Percentiles rank a stretch among this genome's conserved stretches.
phyloP scores from a whole-genome alignment of 495 filamentous ascomycete genomes.

The Podospora pseudoanserina region DNA sequence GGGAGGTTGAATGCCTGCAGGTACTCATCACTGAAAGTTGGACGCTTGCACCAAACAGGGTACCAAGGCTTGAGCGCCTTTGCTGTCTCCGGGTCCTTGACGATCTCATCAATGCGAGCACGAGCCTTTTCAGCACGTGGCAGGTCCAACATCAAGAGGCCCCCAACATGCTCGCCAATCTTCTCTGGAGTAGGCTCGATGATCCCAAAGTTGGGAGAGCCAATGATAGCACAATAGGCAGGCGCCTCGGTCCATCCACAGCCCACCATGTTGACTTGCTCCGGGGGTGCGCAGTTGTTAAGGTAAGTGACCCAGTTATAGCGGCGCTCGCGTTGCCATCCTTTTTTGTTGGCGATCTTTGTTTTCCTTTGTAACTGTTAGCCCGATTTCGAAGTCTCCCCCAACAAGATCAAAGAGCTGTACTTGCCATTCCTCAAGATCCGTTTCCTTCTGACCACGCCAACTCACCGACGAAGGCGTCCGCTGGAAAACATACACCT shows the following conservation, averaged over 20 bases:
- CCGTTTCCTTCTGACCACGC: conserved; percentile 48
- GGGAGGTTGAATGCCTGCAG: conserved; percentile 43
- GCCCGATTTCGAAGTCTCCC: too few species aligned
- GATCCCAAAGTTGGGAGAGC: conserved; percentile 18
- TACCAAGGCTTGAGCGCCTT: conserved; percentile 46
- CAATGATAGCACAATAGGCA: conserved; percentile 32
- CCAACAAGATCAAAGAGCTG: background rate
- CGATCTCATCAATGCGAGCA: conserved; percentile 41
- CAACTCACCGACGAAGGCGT: conserved; percentile 50
- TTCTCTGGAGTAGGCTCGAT: conserved; percentile 36
- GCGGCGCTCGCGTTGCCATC: conserved; percentile 45
- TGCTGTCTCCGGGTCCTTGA: conserved; percentile 41
- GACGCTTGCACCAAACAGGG: conserved; percentile 45
- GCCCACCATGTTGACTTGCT: conserved; percentile 37
- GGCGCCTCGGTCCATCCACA: conserved; percentile 39
- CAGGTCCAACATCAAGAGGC: conserved; percentile 29
- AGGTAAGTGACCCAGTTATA: conserved; percentile 34
- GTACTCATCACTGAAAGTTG: conserved; percentile 46
- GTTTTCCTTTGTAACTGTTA: conserved; percentile 19
- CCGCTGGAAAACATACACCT: conserved; percentile 55
- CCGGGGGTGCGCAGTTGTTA: conserved; percentile 27
- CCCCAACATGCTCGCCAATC: conserved; percentile 33
- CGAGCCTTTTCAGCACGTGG: conserved; percentile 27
- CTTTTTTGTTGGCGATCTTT: conserved; percentile 37
- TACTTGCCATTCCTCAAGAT: conserved; percentile 41